These are phyloP conservation scores for Gentiana macrophylla DNA, from an alignment of 257 asterid genomes.

Conservation along the genomic window DNA sequence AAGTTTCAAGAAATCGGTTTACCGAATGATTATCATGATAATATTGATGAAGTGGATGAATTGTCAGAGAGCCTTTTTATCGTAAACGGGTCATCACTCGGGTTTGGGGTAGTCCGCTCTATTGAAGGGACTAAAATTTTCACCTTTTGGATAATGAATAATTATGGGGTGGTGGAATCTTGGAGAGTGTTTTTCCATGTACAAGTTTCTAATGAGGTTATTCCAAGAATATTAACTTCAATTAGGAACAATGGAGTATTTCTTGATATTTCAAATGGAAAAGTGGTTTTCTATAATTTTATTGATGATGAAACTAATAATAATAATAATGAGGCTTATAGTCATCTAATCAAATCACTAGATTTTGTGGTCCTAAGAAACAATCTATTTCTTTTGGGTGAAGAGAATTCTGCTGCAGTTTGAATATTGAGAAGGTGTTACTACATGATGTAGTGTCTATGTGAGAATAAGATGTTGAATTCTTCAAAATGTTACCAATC, in stretches of 20 bases:
- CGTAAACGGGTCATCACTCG: neutral
- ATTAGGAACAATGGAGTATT: neutral
- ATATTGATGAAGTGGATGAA: neutral
- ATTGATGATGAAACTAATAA: neutral
- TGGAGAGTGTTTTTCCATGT: slow-evolving; percentile 9
- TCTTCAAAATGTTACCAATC: too few relatives aligned
- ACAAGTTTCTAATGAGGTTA: neutral
- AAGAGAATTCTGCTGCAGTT: too few relatives aligned
- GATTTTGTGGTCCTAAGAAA: neutral
- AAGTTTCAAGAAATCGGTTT: slow-evolving; percentile 1
- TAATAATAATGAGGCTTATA: too few relatives aligned
- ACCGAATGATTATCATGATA: neutral
- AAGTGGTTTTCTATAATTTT: neutral
- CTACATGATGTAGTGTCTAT: too few relatives aligned
- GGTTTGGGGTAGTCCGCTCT: neutral
- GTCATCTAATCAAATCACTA: neutral
- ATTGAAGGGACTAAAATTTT: neutral
- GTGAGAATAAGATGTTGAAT: too few relatives aligned
- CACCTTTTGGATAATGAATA: slow-evolving; percentile 12
- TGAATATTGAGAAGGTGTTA: too few relatives aligned
- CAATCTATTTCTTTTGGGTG: neutral
- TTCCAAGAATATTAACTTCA: neutral
- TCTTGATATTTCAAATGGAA: neutral
- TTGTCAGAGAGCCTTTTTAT: neutral
- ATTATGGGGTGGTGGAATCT: slow-evolving; percentile 12